These are phyloP conservation scores for Excoecaria agallocha DNA, from an alignment of 345 rosid genomes.

Conservation along the genomic window DNA sequence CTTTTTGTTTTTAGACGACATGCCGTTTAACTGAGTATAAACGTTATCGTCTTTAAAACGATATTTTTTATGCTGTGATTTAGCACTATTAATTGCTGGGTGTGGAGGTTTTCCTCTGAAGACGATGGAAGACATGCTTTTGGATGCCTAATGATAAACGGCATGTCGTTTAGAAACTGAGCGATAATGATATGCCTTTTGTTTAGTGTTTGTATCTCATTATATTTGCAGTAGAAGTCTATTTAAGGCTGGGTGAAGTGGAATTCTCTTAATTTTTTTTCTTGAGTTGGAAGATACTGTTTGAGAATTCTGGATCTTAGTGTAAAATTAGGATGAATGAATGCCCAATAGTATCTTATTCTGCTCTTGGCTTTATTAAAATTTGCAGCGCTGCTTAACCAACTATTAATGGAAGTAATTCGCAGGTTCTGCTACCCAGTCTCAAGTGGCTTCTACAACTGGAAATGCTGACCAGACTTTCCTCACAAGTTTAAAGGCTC, in stretches of 20 bases:
- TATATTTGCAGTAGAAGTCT: not conserved
- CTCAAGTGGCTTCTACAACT: slow-evolving; percentile 32
- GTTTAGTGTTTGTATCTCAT: not conserved
- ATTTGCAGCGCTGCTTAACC: too few relatives aligned
- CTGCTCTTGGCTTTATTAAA: not conserved
- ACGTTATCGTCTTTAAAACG: too few relatives aligned
- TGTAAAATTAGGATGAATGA: too few relatives aligned
- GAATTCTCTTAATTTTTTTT: not conserved
- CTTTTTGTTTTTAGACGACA: too few relatives aligned
- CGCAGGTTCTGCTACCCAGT: slow-evolving; percentile 45
- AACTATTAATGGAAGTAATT: slow-evolving; percentile 5
- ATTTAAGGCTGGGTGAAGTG: not conserved
- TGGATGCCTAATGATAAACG: too few relatives aligned
- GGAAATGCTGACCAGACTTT: slow-evolving; percentile 45
- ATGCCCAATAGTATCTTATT: not conserved
- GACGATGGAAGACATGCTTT: too few relatives aligned
- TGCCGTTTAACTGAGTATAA: too few relatives aligned
- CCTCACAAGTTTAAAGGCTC: slow-evolving; percentile 51
- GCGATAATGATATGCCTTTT: not conserved
- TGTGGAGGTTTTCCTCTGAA: too few relatives aligned
- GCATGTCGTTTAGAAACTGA: too few relatives aligned
- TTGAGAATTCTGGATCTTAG: not conserved
- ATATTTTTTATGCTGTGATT: too few relatives aligned
- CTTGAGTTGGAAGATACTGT: not conserved
- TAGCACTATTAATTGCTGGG: too few relatives aligned